These are phyloP conservation scores for Phytophthora boehmeriae DNA, from an alignment of 352 stramenopile genomes.

Conservation along the genomic window DNA sequence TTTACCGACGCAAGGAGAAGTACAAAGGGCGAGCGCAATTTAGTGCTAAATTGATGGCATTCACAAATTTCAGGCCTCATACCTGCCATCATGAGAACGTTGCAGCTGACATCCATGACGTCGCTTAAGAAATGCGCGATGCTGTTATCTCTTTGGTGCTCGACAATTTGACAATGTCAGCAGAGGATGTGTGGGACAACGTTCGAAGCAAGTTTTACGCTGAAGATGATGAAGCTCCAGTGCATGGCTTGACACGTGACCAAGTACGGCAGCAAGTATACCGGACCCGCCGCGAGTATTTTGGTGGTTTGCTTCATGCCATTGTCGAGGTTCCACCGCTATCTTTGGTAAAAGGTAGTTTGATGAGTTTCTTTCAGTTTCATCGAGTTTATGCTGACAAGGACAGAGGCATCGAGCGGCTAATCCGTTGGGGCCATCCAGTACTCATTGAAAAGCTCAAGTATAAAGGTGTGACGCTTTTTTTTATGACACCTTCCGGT, in stretches of 20 bases:
- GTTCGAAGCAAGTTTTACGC: too few species aligned
- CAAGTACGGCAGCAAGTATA: not conserved
- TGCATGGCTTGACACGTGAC: not conserved
- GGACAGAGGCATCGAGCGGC: not conserved
- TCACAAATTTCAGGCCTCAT: too few species aligned
- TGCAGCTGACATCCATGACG: too few species aligned
- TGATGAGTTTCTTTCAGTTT: not conserved
- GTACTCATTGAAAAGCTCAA: conserved; percentile 5
- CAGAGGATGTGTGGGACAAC: too few species aligned
- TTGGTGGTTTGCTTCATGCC: not conserved
- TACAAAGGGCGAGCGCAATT: too few species aligned
- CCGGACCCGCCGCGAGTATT: not conserved
- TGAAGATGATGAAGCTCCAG: too few species aligned
- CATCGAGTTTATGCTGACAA: not conserved
- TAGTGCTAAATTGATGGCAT: too few species aligned
- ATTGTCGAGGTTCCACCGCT: not conserved
- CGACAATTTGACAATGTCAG: too few species aligned
- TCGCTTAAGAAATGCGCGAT: too few species aligned
- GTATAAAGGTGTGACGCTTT: conserved; percentile 8
- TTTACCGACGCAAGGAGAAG: too few species aligned
- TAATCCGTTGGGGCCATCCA: conserved; percentile 25
- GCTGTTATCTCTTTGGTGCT: too few species aligned
- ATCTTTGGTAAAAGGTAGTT: not conserved
- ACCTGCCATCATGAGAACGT: too few species aligned
- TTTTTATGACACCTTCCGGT: conserved; percentile 29